Base-by-base conservation (phyloP, 192 early-diverging fungal species). In the Jimgerdemannia flammicorona region DNA sequence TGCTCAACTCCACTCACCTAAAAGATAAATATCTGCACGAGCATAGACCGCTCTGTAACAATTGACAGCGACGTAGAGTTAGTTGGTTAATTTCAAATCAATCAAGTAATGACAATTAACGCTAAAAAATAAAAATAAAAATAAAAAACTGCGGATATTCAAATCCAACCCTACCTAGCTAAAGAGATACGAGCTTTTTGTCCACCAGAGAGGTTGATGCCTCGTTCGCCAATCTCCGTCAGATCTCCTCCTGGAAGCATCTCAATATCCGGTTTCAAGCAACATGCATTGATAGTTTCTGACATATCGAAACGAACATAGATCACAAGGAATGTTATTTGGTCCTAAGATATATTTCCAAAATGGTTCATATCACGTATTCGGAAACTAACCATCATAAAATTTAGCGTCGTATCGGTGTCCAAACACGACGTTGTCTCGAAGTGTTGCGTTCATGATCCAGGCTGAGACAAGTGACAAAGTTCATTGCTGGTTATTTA, bases 361-460 rank as follows among this genome's bases (percentile, higher is more conserved):
- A n/a, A n/a, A n/a, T n/a, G n/a, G n/a, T n/a, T n/a, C n/a, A n/a
- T n/a, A n/a, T n/a, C n/a, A n/a, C n/a, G n/a, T n/a, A n/a, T n/a
- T n/a, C n/a, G n/a, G n/a, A n/a, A 54, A 66, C 59, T 20, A 29
- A 76, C 75, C 54, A 9, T 93, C 88, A 76, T 97, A 98, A 59
- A 92, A 94, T 6, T 82, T 80, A n/a, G 85, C 83, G 43, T 96
- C 91, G 79, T 84, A 96, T 3, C 85, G 84, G 66, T 87, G 84
- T 3, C 96, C 97, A 88, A 98, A 97, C 19, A 93, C 69, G 81
- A 99, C 94, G 80, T 99, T 99, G 68, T 98, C 95, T 66, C 94
- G 87, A 65, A 99, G 74, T 14, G 94, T 95, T n/a, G 91, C 91
- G 76, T 99, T 99, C 90, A 96, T 93, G 64, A 99, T 93, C 97